Evolutionary conservation across 179 eudicot species (phyloP), one percentile per base, ranked within the genome.

Genomic region (Nepenthes alata): DNA sequence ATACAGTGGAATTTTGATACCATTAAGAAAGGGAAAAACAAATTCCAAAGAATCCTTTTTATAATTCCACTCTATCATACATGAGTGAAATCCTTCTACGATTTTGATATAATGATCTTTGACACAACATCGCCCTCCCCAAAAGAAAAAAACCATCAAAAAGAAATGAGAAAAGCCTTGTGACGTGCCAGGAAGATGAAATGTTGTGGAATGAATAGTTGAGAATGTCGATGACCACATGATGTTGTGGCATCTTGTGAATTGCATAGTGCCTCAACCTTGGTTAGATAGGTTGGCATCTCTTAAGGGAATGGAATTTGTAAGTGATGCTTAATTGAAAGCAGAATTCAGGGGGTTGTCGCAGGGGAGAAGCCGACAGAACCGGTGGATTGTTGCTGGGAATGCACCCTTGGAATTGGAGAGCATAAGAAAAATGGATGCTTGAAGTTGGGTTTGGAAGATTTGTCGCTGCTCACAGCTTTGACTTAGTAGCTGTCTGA

Each of bases 371-470:
- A 80, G 71, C 81, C 84, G 7, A 80, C 84, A 0, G 55, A 13
- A 1, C 87, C 79, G 37, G 84, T 82, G 51, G 62, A 2, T 63
- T 82, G 73, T 66, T 82, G 76, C 72, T 82, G 0, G 84, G 77
- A 71, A 79, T 82, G 84, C 72, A 70, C 38, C 84, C 84, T 9
- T 72, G 82, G 74, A 72, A 70, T 35, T 79, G 83, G 79, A 74
- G 66, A 57, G 87, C 84, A 34, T 82, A 82, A 82, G 58, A 82
- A 82, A 39, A 77, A 70, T 57, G 82, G 87, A 54, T 55, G 76
- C 37, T 66, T 82, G 72, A 82, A 74, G 71, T 67, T 82, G 37
- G 87, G 87, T 3, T 82, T 84, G 84, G 80, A 82, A 67, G 82
- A 72, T 53, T 67, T 79, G 64, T 65, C 81, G 0, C 57, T 82